Evolutionary conservation across 257 asterid genomes (phyloP).

Genomic region (Solanum boliviense): DNA sequence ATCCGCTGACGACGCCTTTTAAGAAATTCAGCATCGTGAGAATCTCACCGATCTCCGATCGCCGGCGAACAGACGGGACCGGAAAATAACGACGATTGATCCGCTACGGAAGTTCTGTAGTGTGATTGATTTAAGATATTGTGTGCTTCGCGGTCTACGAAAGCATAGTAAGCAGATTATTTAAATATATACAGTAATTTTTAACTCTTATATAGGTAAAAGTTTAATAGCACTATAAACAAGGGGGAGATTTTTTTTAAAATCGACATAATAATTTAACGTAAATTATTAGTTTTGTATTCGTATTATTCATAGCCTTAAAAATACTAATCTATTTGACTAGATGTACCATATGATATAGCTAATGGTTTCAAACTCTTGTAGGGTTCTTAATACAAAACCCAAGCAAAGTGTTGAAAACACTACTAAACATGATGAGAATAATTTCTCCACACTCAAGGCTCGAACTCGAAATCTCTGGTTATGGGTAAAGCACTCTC

Average conservation of each 20-base stretch:
- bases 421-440: too few species aligned
- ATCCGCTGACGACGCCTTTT: slow-evolving; percentile 94
- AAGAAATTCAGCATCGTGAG: slow-evolving; percentile 67
- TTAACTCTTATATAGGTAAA: not conserved
- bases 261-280: too few species aligned
- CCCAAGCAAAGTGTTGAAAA: too few species aligned
- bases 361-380: too few species aligned
- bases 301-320: too few species aligned
- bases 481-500: too few species aligned
- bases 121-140: not conserved
- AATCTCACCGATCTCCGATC: not conserved
- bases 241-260: not conserved
- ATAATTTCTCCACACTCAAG: too few species aligned
- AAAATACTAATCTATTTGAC: too few species aligned
- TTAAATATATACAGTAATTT: not conserved
- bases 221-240: not conserved
- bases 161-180: not conserved
- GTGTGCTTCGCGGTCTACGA: not conserved
- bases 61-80: not conserved
- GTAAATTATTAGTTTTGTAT: too few species aligned
- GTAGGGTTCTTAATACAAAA: too few species aligned
- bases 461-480: too few species aligned
- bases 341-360: too few species aligned
- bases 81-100: not conserved
- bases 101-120: not conserved